A percentile compares a stretch with the other conserved stretches of the same genome.
phyloP scores from a whole-genome alignment of 148 eudicot genomes.

The Dysphania ambrosioides region DNA sequence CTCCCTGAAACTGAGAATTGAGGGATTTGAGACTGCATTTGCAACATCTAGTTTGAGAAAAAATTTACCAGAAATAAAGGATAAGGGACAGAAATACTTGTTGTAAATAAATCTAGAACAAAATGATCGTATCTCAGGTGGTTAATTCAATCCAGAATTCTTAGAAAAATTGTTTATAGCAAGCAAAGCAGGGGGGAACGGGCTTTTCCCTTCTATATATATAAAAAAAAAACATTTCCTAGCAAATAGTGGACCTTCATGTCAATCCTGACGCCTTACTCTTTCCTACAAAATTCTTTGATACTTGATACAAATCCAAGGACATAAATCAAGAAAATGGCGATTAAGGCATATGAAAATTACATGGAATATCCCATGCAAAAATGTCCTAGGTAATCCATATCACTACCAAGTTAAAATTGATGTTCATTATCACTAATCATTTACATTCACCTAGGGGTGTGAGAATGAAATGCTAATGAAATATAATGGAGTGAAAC shows the following conservation, averaged over 20 bases:
- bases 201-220: too few species aligned
- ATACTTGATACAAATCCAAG: neutral
- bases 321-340: neutral
- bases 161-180: too few species aligned
- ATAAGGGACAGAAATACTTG: neutral
- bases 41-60: neutral
- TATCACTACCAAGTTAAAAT: too few species aligned
- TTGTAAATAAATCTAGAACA: neutral
- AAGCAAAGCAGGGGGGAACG: too few species aligned
- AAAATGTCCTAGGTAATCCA: neutral
- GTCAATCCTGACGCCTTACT: neutral
- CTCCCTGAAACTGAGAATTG: conserved; percentile 20
- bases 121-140: too few species aligned
- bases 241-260: neutral
- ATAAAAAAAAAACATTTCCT: neutral
- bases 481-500: too few species aligned
- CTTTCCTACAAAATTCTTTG: neutral
- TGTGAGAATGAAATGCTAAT: neutral
- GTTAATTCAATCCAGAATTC: too few species aligned
- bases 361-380: neutral
- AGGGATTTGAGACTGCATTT: neutral
- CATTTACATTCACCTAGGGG: neutral
- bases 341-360: neutral
- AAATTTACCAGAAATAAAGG: neutral
- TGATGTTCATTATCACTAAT: too few species aligned